Conservation (phyloP, 345 rosid species). For the Eucalyptus regnans region DNA sequence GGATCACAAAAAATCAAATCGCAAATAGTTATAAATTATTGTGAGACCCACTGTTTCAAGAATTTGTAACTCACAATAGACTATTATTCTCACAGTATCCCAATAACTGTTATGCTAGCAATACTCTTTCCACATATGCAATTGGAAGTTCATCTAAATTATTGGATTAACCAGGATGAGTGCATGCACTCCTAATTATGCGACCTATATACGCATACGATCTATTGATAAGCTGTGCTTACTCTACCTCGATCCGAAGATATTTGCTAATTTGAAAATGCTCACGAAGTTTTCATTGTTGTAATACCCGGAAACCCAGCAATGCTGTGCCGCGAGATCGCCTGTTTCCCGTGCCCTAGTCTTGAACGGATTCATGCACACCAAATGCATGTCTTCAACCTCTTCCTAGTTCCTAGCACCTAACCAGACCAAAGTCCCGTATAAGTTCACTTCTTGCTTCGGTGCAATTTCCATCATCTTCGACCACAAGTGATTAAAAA, state of each 20-base stretch:
- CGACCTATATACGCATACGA: not conserved
- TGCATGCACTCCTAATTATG: not conserved
- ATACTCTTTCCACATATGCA: not conserved
- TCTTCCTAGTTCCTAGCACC: not conserved
- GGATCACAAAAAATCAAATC: rapidly evolving
- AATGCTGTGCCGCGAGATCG: not conserved
- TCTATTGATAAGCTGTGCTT: not conserved
- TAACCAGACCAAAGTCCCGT: not conserved
- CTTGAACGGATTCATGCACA: not conserved
- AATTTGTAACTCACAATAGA: no score
- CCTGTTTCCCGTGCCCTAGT: not conserved
- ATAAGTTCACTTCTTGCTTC: not conserved
- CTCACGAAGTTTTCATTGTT: not conserved
- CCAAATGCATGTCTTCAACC: not conserved
- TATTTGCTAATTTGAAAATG: not conserved
- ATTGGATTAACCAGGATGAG: not conserved
- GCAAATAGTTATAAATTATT: no score
- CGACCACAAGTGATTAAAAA: not conserved
- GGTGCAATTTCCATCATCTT: not conserved
- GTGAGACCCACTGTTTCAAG: rapidly evolving
- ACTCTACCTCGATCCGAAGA: not conserved
- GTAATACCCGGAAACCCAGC: not conserved
- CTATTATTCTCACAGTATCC: no score
- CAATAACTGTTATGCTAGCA: no score
- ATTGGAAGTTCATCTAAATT: not conserved